Evolutionary conservation across 129 eudicot genomes (phyloP).

Genomic region (Calendula officinalis): DNA sequence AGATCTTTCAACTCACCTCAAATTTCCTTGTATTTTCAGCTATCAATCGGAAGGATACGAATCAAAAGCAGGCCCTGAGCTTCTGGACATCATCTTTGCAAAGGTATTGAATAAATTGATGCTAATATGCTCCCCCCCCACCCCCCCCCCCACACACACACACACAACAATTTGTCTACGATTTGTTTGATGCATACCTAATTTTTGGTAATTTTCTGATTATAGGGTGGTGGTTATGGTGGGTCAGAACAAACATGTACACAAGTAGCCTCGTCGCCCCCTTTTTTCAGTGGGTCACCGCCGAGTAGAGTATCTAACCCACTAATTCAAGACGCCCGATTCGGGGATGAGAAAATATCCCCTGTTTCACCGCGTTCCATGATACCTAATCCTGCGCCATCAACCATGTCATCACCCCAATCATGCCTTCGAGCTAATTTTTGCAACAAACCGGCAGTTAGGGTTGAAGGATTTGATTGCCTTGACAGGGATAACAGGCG

Average conservation of each 20-base stretch:
- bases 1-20: background rate
- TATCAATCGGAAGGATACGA: conserved; percentile 69
- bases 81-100: conserved; percentile 78
- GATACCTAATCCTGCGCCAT: conserved; percentile 42
- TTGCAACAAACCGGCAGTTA: conserved; percentile 88
- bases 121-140: no score
- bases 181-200: conserved; percentile 2
- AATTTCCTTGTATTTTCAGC: conserved; percentile 27
- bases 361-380: conserved; percentile 54
- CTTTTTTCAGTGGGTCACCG: conserved; percentile 98
- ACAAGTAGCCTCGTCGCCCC: conserved; percentile 92
- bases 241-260: conserved; percentile 44
- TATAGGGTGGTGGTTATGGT: conserved; percentile 60
- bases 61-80: conserved; percentile 80
- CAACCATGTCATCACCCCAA: conserved; percentile 48
- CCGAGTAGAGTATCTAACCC: conserved; percentile 99
- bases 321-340: conserved; percentile 80
- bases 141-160: no score
- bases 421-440: conserved; percentile 67
- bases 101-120: conserved; percentile 39
- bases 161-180: background rate
- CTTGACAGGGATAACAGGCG: conserved; percentile 76
- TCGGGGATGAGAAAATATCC: conserved; percentile 59
- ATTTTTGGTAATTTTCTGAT: background rate
- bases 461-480: conserved; percentile 95